Evolutionary conservation across 352 stramenopile genomes (phyloP).

Genomic region (Globisporangium canariense): DNA sequence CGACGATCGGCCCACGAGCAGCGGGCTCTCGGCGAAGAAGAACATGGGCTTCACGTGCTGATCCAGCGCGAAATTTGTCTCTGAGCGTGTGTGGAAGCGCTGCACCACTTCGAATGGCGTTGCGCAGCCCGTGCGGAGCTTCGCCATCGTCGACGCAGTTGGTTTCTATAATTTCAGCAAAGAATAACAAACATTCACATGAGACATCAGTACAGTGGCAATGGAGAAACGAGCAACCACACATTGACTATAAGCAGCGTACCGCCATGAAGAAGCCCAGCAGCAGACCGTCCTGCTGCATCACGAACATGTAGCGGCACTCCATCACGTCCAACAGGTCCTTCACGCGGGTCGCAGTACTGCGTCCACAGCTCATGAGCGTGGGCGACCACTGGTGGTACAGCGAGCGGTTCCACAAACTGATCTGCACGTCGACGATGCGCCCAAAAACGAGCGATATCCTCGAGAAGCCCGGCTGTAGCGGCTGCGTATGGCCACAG

Average conservation of each 20-base stretch:
- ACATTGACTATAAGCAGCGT: neutral
- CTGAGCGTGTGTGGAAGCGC: conserved; percentile 37
- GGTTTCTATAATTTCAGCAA: conserved; percentile 19
- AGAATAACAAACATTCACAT: neutral
- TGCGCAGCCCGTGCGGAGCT: conserved; percentile 33
- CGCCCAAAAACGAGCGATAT: conserved; percentile 60
- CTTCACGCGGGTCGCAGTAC: conserved; percentile 19
- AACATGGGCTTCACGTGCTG: conserved; percentile 30
- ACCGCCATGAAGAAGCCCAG: conserved; percentile 55
- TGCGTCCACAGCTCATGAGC: conserved; percentile 13
- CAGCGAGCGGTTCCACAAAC: conserved; percentile 68
- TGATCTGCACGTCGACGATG: conserved; percentile 52
- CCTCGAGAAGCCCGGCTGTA: conserved; percentile 27
- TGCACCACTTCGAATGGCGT: conserved; percentile 57
- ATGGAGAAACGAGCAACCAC: neutral
- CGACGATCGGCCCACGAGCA: conserved; percentile 44
- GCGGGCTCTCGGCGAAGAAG: conserved; percentile 65
- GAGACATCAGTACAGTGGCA: neutral
- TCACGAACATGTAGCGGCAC: conserved; percentile 62
- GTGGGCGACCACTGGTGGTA: conserved; percentile 32
- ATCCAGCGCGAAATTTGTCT: conserved; percentile 18
- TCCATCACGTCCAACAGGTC: conserved; percentile 35
- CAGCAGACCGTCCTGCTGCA: conserved; percentile 60
- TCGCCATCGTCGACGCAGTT: conserved; percentile 50
- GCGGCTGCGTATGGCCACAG: conserved; percentile 6